Conservation (phyloP, 2,329 filamentous ascomycete genomes). For the Blumeria graminis region DNA sequence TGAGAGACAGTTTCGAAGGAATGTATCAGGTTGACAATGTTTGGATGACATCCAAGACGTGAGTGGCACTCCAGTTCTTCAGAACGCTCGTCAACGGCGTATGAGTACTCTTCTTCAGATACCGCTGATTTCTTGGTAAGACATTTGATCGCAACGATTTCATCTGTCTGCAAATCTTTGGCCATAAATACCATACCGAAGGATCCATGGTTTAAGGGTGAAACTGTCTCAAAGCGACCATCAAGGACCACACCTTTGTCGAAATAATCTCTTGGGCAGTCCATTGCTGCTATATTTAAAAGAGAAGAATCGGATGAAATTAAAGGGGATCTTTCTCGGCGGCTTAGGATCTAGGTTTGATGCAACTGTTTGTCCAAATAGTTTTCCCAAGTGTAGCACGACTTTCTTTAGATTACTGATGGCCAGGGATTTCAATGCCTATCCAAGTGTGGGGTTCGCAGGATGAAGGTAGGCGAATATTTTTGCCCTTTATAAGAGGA, state of each 20-base stretch:
- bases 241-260: constrained; percentile 56
- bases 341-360: no score
- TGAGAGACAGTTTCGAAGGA: constrained; percentile 85
- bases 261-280: constrained; percentile 71
- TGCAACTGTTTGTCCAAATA: no score
- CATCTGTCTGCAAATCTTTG: constrained; percentile 48
- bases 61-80: constrained; percentile 63
- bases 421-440: no score
- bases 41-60: constrained; percentile 54
- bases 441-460: no score
- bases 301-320: neutral
- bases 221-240: constrained; percentile 74
- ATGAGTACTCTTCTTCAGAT: constrained; percentile 26
- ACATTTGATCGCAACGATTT: constrained; percentile 87
- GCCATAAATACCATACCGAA: constrained; percentile 98
- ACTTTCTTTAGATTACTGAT: no score
- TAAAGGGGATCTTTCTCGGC: no score
- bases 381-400: no score
- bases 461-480: no score
- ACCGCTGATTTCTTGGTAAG: constrained; percentile 57
- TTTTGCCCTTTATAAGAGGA: no score
- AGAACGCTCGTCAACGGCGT: constrained; percentile 59
- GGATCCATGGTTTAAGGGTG: constrained; percentile 91
- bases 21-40: constrained; percentile 80
- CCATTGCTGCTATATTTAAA: constrained; percentile 28